phyloP scores from a whole-genome alignment of 2,329 filamentous ascomycete species.

The Purpureocillium lavendulum region DNA sequence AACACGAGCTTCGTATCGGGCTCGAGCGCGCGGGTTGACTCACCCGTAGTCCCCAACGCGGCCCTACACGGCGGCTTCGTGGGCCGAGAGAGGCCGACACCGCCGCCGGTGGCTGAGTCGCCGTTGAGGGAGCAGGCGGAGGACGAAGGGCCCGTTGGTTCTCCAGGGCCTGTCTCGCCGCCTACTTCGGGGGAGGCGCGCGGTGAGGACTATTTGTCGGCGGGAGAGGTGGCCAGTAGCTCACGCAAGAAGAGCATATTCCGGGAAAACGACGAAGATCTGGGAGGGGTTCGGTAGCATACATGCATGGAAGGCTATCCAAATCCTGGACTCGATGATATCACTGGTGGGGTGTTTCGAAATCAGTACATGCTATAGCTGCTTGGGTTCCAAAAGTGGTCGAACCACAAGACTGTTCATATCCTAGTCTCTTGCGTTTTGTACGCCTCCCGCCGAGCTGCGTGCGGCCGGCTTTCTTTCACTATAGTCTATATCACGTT shows the following conservation, averaged over 20 bases:
- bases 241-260: slow-evolving; percentile 32
- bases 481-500: too few relatives aligned
- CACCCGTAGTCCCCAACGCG: slow-evolving; percentile 2
- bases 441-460: too few relatives aligned
- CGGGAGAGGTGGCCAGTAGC: slow-evolving; percentile 11
- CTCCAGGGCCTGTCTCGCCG: slow-evolving; percentile 15
- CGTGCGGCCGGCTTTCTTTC: too few relatives aligned
- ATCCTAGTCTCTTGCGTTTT: too few relatives aligned
- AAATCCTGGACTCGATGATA: too few relatives aligned
- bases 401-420: too few relatives aligned
- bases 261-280: slow-evolving; percentile 31
- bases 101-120: background rate
- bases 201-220: slow-evolving; percentile 19
- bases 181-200: slow-evolving; percentile 16
- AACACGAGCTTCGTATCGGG: slow-evolving; percentile 19
- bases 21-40: slow-evolving; percentile 4
- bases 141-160: background rate
- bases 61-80: background rate
- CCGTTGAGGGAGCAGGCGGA: background rate
- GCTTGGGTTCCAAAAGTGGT: too few relatives aligned
- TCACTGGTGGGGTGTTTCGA: too few relatives aligned
- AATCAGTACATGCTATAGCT: too few relatives aligned
- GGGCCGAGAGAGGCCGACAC: background rate
- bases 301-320: too few relatives aligned
- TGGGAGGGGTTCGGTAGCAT: slow-evolving; percentile 10